Base-by-base conservation (phyloP, 768 basidiomycete species). In the Sporobolomyces phaffii region DNA sequence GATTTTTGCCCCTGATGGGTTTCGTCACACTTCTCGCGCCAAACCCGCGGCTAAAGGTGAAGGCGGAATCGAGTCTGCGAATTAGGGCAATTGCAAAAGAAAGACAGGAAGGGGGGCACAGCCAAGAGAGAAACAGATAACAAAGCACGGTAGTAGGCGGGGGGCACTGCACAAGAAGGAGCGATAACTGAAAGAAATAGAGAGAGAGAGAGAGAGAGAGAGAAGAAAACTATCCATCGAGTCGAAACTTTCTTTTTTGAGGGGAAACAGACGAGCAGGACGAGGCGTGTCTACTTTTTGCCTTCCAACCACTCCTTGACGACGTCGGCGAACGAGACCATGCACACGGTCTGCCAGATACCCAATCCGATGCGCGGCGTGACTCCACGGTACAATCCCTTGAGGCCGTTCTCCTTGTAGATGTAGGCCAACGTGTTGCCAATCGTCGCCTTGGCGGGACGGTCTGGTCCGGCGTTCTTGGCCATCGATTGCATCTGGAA, bases 401-500 rank as follows among this genome's bases (percentile, higher is more conserved):
- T 91, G 75, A 99, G 82, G 60, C 96, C 96, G 77, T 94, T 97
- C 79, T 92, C 90, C 77, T 84, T 86, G 84, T 98, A 98, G 76
- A 99, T 89, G 80, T 91, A 97, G n/a, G 78, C 81, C 62, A 98
- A 80, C 1, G 93, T 98, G 80, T 75, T 75, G 74, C 90, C 63
- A 60, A 98, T 90, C 5, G 92, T 98, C 59, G 90, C 82, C 78
- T 93, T 98, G 47, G 85, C 89, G 1, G 93, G 92, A 51, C 92
- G 87, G 76, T 90, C 90, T 82, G 75, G 84, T 84, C 40, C 78
- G 8, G 79, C 73, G 33, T 79, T 80, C 78, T 98, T 98, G 29
- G 90, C 86, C 88, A 98, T 97, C 54, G 91, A 94, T 85, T 99
- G 96, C 96, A 99, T 98, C 90, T 96, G 76, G 36, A 15, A 40